Evolutionary conservation across 164 flowering plant genomes (phyloP).

Genomic region (Cinnamomum chago): DNA sequence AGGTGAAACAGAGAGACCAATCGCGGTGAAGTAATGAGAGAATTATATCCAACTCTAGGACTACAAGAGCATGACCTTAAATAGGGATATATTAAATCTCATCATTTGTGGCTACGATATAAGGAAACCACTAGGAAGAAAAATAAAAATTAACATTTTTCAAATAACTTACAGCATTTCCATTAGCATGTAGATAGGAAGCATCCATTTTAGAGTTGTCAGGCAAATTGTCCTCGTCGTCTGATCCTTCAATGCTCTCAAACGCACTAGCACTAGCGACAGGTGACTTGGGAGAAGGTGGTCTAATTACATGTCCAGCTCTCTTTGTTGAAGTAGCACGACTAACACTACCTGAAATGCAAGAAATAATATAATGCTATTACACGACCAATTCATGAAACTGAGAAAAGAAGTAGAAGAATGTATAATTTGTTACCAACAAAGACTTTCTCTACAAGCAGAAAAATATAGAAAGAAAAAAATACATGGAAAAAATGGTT

Average conservation of each 20-base stretch:
- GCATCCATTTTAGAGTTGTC: constrained; percentile 48
- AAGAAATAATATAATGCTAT: background rate
- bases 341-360: constrained; percentile 44
- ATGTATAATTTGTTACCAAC: too few species aligned
- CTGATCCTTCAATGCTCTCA: constrained; percentile 89
- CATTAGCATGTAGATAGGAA: constrained; percentile 59
- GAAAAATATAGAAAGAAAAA: too few species aligned
- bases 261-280: constrained; percentile 92
- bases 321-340: constrained; percentile 42
- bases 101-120: too few species aligned
- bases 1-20: background rate
- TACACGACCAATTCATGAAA: background rate
- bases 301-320: constrained; percentile 48
- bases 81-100: background rate
- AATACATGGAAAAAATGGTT: too few species aligned
- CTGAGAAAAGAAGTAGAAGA: background rate
- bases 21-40: background rate
- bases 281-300: constrained; percentile 93
- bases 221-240: constrained; percentile 80
- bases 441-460: too few species aligned
- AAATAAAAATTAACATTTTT: background rate
- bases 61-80: background rate
- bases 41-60: background rate
- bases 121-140: background rate
- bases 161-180: constrained; percentile 57